A percentile compares a stretch with the other conserved stretches of the same genome.
Conservation (phyloP, 2,329 filamentous ascomycete species). For the Ramularia endophylla region DNA sequence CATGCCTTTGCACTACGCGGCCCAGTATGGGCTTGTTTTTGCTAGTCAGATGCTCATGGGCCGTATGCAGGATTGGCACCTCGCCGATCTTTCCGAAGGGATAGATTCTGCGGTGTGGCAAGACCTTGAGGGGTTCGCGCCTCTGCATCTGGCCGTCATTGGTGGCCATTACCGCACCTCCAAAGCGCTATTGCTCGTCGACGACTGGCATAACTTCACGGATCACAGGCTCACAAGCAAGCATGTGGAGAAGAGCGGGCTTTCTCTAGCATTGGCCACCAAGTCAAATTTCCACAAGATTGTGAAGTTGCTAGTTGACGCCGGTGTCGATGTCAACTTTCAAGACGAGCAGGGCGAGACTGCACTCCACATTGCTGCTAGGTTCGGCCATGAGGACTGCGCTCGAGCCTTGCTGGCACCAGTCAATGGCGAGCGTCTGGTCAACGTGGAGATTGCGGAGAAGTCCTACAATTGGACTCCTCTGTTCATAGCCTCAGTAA, state of each 20-base stretch:
- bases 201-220: constrained; percentile 29
- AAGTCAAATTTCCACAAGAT: constrained; percentile 82
- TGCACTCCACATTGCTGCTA: constrained; percentile 83
- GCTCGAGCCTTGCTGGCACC: constrained; percentile 64
- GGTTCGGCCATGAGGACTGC: constrained; percentile 78
- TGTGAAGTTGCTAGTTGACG: constrained; percentile 79
- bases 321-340: constrained; percentile 89
- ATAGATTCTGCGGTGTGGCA: constrained; percentile 89
- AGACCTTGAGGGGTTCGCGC: constrained; percentile 84
- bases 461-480: constrained; percentile 90
- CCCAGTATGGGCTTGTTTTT: constrained; percentile 90
- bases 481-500: constrained; percentile 86
- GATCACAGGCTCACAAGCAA: constrained; percentile 56
- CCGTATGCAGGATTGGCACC: constrained; percentile 81
- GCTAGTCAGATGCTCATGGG: constrained; percentile 83
- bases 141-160: constrained; percentile 85
- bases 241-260: constrained; percentile 72
- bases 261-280: constrained; percentile 79
- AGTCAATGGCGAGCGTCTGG: constrained; percentile 64
- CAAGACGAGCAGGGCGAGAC: constrained; percentile 87
- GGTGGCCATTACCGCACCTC: constrained; percentile 86
- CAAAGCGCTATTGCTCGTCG: constrained; percentile 67
- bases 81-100: constrained; percentile 76
- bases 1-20: constrained; percentile 84
- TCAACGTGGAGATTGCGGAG: constrained; percentile 70